Evolutionary conservation across 441 rosid genomes (phyloP).

Genomic region (Mallotus repandus): DNA sequence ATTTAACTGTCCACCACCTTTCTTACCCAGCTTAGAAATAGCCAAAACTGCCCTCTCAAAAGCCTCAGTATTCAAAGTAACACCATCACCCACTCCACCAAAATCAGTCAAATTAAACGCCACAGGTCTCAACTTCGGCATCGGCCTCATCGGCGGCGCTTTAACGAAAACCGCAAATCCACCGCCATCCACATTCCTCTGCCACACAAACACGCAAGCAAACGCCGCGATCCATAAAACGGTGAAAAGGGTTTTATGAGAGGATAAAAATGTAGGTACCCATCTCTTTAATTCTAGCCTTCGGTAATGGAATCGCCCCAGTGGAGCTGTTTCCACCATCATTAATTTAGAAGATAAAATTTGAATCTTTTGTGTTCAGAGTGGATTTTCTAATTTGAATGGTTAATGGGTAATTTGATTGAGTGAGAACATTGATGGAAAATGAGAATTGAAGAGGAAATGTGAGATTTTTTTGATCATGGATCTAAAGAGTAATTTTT

Average conservation of each 20-base stretch:
- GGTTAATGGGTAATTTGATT: conserved; percentile 6
- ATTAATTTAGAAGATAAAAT: neutral
- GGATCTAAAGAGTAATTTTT: conserved; percentile 18
- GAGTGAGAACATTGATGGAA: neutral
- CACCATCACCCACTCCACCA: conserved; percentile 90
- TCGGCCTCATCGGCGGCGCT: conserved; percentile 38
- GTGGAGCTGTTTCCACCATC: conserved; percentile 55
- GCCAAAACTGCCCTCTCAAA: conserved; percentile 78
- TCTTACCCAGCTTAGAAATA: conserved; percentile 68
- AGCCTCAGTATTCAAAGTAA: conserved; percentile 75
- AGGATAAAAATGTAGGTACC: conserved; percentile 51
- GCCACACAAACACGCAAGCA: conserved; percentile 78
- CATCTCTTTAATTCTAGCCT: conserved; percentile 61
- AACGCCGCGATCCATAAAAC: conserved; percentile 82
- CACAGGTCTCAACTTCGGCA: conserved; percentile 56
- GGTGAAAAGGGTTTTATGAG: conserved; percentile 71
- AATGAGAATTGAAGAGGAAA: conserved; percentile 6
- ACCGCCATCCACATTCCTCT: conserved; percentile 44
- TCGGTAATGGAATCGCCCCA: conserved; percentile 47
- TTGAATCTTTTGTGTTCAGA: neutral
- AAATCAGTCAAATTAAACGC: conserved; percentile 84
- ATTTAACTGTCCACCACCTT: conserved; percentile 88
- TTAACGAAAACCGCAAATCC: conserved; percentile 37
- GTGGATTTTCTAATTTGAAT: neutral
- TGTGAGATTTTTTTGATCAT: neutral